These are phyloP conservation scores for Pythium phragmitis DNA, from an alignment of 352 stramenopile genomes.

Conservation along the genomic window DNA sequence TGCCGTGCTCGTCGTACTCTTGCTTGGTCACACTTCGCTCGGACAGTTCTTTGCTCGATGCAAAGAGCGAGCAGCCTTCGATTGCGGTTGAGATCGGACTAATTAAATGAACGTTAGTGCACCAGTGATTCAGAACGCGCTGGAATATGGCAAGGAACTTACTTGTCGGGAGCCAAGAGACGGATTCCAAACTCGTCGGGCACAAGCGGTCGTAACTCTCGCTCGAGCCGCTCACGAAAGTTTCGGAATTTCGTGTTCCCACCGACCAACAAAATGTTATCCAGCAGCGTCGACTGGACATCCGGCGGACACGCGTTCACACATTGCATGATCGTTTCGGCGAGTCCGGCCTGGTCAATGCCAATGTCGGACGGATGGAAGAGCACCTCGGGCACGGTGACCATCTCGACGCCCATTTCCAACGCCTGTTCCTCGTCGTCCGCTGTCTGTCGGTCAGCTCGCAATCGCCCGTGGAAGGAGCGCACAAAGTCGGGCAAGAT, in stretches of 20 bases:
- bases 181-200: conserved; percentile 46
- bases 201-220: conserved; percentile 60
- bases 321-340: conserved; percentile 82
- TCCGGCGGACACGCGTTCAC: conserved; percentile 75
- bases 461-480: conserved; percentile 55
- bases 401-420: conserved; percentile 84
- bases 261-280: conserved; percentile 86
- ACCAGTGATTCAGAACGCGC: neutral
- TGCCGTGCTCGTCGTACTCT: conserved; percentile 79
- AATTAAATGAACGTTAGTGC: neutral
- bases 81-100: conserved; percentile 60
- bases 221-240: conserved; percentile 70
- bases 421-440: conserved; percentile 64
- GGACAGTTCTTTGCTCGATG: conserved; percentile 24
- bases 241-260: conserved; percentile 88
- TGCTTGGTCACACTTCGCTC: conserved; percentile 54
- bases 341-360: conserved; percentile 83
- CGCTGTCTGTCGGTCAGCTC: neutral
- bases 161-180: conserved; percentile 50
- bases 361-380: conserved; percentile 93
- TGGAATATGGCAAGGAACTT: conserved; percentile 22
- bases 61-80: conserved; percentile 56
- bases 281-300: conserved; percentile 73
- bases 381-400: conserved; percentile 89
- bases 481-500: conserved; percentile 81